A percentile compares a stretch with the other conserved stretches of the same genome.
These are phyloP conservation scores for Xeromyces bisporus DNA, from an alignment of 495 filamentous ascomycete species.

Conservation along the genomic window DNA sequence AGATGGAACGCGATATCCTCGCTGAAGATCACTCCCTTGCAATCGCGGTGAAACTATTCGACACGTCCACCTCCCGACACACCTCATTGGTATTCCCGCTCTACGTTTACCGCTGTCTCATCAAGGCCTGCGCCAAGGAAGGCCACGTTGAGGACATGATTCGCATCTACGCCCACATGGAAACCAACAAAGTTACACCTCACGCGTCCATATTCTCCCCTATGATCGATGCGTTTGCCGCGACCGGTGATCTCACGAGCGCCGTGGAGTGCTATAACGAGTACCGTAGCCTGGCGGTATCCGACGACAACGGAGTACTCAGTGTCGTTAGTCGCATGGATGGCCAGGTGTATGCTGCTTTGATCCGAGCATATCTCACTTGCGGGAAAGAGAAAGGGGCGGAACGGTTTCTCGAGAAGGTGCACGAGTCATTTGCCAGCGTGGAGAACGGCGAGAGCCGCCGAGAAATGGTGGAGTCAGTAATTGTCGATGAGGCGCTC, in stretches of 20 bases:
- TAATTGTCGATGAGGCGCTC: conserved; percentile 54
- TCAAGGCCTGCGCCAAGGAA: conserved; percentile 68
- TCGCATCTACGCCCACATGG: conserved; percentile 77
- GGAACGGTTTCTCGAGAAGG: conserved; percentile 63
- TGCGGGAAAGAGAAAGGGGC: conserved; percentile 65
- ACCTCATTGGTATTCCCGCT: conserved; percentile 40
- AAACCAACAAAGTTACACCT: conserved; percentile 50
- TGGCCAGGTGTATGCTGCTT: conserved; percentile 66
- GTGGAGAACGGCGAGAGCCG: conserved; percentile 34
- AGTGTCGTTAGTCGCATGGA: conserved; percentile 60
- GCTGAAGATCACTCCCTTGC: conserved; percentile 71
- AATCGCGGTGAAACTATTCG: conserved; percentile 71
- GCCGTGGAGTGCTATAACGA: conserved; percentile 94
- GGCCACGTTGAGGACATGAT: conserved; percentile 75
- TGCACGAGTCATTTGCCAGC: conserved; percentile 41
- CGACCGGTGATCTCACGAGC: conserved; percentile 58
- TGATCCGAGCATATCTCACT: conserved; percentile 71
- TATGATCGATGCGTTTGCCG: conserved; percentile 86
- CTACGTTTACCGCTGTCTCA: conserved; percentile 64
- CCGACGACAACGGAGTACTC: conserved; percentile 57
- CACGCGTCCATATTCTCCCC: conserved; percentile 66
- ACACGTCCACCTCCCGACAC: conserved; percentile 43
- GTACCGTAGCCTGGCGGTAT: conserved; percentile 70
- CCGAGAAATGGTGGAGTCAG: conserved; percentile 43
- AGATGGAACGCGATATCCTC: conserved; percentile 66